Evolutionary conservation across 768 basidiomycete genomes (phyloP).

Genomic region (Amanita phalloides): DNA sequence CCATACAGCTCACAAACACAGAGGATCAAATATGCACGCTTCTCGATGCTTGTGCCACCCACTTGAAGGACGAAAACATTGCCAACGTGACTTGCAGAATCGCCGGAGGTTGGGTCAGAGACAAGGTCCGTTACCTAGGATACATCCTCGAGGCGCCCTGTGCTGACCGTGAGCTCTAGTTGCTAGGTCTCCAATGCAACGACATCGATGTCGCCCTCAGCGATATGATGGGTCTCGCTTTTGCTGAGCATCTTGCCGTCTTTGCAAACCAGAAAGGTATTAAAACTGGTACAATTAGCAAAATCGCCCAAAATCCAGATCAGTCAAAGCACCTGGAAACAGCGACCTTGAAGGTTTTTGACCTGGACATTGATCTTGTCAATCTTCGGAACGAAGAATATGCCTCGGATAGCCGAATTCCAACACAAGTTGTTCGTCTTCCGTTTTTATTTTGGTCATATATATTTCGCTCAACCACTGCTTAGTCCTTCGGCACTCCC

Average conservation of each 20-base stretch:
- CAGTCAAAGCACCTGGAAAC: conserved; percentile 99
- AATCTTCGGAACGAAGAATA: conserved; percentile 92
- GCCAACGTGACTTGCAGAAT: conserved; percentile 65
- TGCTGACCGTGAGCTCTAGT: conserved; percentile 26
- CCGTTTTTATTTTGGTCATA: neutral
- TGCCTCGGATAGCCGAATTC: conserved; percentile 79
- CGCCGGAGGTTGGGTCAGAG: conserved; percentile 97
- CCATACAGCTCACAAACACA: conserved; percentile 49
- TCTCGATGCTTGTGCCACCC: conserved; percentile 67
- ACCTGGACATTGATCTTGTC: conserved; percentile 83
- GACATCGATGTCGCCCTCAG: conserved; percentile 92
- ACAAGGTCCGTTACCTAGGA: conserved; percentile 58
- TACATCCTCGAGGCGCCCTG: too few relatives aligned
- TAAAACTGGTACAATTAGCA: conserved; percentile 52
- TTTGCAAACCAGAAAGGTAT: conserved; percentile 46
- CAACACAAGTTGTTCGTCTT: conserved; percentile 65
- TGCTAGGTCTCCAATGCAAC: conserved; percentile 71
- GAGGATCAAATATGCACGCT: conserved; percentile 66
- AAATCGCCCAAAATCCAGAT: conserved; percentile 89
- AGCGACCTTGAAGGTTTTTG: conserved; percentile 73
- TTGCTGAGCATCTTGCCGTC: conserved; percentile 68
- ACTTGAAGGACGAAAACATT: conserved; percentile 43
- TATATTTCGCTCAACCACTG: neutral
- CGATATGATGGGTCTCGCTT: conserved; percentile 82
- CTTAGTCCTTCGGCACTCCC: conserved; percentile 84